Percentiles rank a stretch among this genome's conserved stretches.
Evolutionary conservation across 345 rosid genomes (phyloP).

Genomic region (Orychophragmus violaceus): DNA sequence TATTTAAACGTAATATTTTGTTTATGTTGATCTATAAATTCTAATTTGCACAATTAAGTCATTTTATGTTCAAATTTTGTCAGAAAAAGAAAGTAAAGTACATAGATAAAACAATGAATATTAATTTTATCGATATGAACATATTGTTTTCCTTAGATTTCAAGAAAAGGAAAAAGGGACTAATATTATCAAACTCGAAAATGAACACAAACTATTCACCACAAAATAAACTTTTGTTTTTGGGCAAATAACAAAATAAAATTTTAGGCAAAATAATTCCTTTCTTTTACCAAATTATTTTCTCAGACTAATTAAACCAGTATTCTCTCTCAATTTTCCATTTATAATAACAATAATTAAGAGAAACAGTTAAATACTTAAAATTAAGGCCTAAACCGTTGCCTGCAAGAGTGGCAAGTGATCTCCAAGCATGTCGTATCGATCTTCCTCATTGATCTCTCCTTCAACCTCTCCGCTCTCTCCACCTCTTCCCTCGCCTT

Average conservation of each 20-base stretch:
- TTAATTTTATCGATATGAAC: background rate
- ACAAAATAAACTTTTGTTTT: background rate
- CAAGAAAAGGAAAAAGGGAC: background rate
- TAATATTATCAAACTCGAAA: conserved; percentile 15
- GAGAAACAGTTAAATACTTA: conserved; percentile 4
- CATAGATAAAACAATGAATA: background rate
- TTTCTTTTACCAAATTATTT: background rate
- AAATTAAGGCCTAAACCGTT: conserved; percentile 64
- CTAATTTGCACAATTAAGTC: too few species aligned
- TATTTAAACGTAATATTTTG: too few species aligned
- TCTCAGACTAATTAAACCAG: conserved; percentile 22
- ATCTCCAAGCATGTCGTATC: conserved; percentile 85
- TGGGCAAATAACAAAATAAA: background rate
- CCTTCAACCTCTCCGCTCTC: conserved; percentile 76
- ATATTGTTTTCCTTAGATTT: conserved; percentile 17
- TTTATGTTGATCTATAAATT: too few species aligned
- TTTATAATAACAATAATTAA: conserved; percentile 24
- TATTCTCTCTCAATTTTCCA: conserved; percentile 17
- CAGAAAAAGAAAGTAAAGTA: background rate
- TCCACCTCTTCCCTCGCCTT: conserved; percentile 80
- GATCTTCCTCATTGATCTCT: conserved; percentile 54
- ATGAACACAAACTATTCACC: background rate
- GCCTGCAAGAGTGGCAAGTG: conserved; percentile 97
- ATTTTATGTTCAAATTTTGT: too few species aligned
- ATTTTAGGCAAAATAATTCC: background rate